phyloP scores from a whole-genome alignment of 371 early-diverging fungal genomes.

The Rhizopus stolonifer region DNA sequence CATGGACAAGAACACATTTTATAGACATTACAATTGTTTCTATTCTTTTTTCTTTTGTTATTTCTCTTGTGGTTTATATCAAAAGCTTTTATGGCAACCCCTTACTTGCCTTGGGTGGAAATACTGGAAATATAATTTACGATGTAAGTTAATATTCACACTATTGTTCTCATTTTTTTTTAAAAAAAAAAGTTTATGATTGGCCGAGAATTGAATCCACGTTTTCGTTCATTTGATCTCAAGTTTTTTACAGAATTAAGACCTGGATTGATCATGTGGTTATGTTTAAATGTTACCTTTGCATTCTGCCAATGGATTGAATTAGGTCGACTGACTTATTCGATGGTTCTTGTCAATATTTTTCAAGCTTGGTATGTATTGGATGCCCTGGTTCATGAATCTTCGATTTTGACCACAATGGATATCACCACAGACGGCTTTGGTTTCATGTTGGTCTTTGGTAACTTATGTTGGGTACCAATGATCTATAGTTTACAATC shows the following conservation, averaged over 20 bases:
- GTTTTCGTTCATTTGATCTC: slow-evolving; percentile 80
- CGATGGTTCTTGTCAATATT: slow-evolving; percentile 71
- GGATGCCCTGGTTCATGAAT: slow-evolving; percentile 82
- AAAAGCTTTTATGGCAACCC: slow-evolving; percentile 68
- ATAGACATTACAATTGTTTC: slow-evolving; percentile 70
- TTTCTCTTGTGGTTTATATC: slow-evolving; percentile 72
- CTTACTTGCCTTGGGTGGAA: slow-evolving; percentile 85
- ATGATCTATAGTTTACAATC: slow-evolving; percentile 89
- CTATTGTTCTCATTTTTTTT: too few relatives aligned
- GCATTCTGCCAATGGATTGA: slow-evolving; percentile 75
- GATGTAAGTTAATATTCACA: slow-evolving; percentile 57
- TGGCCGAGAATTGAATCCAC: slow-evolving; percentile 88
- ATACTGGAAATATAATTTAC: slow-evolving; percentile 85
- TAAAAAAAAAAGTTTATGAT: slow-evolving; percentile 60
- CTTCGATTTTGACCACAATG: slow-evolving; percentile 90
- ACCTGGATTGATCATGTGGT: slow-evolving; percentile 86
- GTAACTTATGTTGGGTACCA: slow-evolving; percentile 90
- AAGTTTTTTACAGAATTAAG: slow-evolving; percentile 92
- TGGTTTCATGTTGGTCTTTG: slow-evolving; percentile 91
- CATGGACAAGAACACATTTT: slow-evolving; percentile 74
- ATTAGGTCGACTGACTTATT: slow-evolving; percentile 69
- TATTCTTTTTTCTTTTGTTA: slow-evolving; percentile 59
- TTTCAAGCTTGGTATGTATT: slow-evolving; percentile 84
- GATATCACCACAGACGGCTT: slow-evolving; percentile 94
- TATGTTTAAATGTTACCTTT: slow-evolving; percentile 72